These are phyloP conservation scores for Microdochium nivale DNA, from an alignment of 2,329 filamentous ascomycete species.

Conservation along the genomic window DNA sequence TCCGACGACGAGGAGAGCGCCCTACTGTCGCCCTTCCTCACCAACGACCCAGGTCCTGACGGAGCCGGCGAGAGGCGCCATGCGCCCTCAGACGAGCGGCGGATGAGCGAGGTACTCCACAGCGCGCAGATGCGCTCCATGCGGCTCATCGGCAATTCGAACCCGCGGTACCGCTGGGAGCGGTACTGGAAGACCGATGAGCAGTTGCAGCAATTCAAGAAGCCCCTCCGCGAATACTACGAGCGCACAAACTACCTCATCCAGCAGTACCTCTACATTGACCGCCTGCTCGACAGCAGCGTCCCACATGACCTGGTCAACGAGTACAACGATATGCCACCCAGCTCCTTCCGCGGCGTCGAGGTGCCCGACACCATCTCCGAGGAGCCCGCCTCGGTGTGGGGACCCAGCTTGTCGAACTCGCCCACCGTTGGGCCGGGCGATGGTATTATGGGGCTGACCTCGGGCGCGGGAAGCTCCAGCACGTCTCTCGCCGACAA, in stretches of 20 bases:
- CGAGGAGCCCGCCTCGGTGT: constrained; percentile 49
- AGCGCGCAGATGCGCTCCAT: constrained; percentile 73
- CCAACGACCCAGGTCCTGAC: constrained; percentile 19
- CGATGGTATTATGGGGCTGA: constrained; percentile 7
- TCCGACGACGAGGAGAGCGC: constrained; percentile 15
- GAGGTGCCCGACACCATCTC: constrained; percentile 66
- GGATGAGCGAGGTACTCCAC: constrained; percentile 49
- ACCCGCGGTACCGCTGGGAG: constrained; percentile 79
- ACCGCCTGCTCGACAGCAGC: constrained; percentile 80
- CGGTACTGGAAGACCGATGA: constrained; percentile 77
- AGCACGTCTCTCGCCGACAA: neutral
- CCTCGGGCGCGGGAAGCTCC: neutral
- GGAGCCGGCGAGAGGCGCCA: constrained; percentile 37
- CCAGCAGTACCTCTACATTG: constrained; percentile 89
- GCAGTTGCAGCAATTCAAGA: constrained; percentile 62
- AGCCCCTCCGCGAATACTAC: constrained; percentile 77
- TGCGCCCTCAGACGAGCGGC: constrained; percentile 45
- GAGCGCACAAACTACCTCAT: constrained; percentile 82
- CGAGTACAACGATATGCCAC: constrained; percentile 66
- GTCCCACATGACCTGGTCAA: constrained; percentile 88
- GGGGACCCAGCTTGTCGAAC: constrained; percentile 16
- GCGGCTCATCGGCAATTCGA: constrained; percentile 81
- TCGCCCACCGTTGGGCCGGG: constrained; percentile 20
- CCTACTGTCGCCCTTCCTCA: neutral
- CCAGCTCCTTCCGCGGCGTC: constrained; percentile 41